These are phyloP conservation scores for Suillus occidentalis DNA, from an alignment of 768 basidiomycete species.

Conservation along the genomic window DNA sequence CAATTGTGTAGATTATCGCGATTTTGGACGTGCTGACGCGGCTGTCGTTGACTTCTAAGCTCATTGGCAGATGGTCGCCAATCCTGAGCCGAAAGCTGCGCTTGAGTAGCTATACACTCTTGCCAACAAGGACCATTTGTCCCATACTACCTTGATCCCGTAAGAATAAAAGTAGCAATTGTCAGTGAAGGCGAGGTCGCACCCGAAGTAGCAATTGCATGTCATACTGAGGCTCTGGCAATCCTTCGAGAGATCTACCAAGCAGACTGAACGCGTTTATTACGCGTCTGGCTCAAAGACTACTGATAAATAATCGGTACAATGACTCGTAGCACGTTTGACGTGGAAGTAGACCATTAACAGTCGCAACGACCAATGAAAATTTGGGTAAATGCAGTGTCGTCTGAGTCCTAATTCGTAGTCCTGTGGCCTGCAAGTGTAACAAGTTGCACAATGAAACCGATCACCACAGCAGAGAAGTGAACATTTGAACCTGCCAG, in stretches of 20 bases:
- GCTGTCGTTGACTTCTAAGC: conserved; percentile 7
- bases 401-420: conserved; percentile 63
- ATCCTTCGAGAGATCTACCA: too few relatives aligned
- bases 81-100: conserved; percentile 3
- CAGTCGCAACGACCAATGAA: conserved; percentile 90
- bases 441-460: conserved; percentile 89
- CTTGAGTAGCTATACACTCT: conserved; percentile 16
- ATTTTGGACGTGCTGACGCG: not conserved
- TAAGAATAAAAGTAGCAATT: not conserved
- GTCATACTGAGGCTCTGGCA: too few relatives aligned
- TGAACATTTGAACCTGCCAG: conserved; percentile 39
- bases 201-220: not conserved
- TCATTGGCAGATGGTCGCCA: conserved; percentile 10
- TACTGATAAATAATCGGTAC: not conserved
- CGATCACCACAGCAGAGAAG: conserved; percentile 84
- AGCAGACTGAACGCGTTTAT: too few relatives aligned
- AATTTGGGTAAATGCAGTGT: conserved; percentile 73
- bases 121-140: conserved; percentile 15
- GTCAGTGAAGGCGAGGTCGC: not conserved
- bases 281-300: too few relatives aligned
- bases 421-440: conserved; percentile 41
- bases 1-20: conserved; percentile 9
- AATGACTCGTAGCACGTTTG: not conserved
- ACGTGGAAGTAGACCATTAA: conserved; percentile 28
- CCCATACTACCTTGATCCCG: conserved; percentile 14